Conservation (phyloP, 176 grass and related monocot genomes). For the Carex myosuroides region DNA sequence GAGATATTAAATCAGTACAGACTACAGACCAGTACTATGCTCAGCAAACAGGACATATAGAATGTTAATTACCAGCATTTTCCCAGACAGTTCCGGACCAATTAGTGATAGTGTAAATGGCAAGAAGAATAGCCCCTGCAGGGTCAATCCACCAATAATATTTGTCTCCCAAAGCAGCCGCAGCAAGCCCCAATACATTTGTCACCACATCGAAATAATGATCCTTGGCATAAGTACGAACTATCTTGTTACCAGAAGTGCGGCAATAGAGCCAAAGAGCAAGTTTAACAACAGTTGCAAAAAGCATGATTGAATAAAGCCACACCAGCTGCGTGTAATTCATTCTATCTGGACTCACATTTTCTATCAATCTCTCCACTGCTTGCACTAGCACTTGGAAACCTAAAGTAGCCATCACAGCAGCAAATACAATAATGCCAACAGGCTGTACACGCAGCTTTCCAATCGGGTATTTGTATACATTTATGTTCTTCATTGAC, state of each 20-base stretch:
- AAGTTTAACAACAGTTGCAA: constrained; percentile 88
- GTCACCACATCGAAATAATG: constrained; percentile 96
- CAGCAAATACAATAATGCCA: constrained; percentile 92
- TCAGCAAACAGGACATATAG: background rate
- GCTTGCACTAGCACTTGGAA: constrained; percentile 91
- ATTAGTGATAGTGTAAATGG: constrained; percentile 85
- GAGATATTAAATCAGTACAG: background rate
- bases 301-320: constrained; percentile 94
- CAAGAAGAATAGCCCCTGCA: constrained; percentile 71
- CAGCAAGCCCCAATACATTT: constrained; percentile 80
- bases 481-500: constrained; percentile 84
- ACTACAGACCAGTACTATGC: background rate
- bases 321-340: constrained; percentile 54
- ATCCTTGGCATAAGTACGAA: constrained; percentile 93
- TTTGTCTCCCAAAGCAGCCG: constrained; percentile 74
- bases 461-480: constrained; percentile 89
- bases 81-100: constrained; percentile 97
- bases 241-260: constrained; percentile 79
- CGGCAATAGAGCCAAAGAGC: constrained; percentile 76
- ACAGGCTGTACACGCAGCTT: constrained; percentile 91
- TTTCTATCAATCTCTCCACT: constrained; percentile 64
- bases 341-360: constrained; percentile 49
- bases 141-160: constrained; percentile 98
- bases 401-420: constrained; percentile 85
- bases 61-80: constrained; percentile 57